phyloP scores from a whole-genome alignment of 2,329 filamentous ascomycete genomes.

The Drechslera avenae region DNA sequence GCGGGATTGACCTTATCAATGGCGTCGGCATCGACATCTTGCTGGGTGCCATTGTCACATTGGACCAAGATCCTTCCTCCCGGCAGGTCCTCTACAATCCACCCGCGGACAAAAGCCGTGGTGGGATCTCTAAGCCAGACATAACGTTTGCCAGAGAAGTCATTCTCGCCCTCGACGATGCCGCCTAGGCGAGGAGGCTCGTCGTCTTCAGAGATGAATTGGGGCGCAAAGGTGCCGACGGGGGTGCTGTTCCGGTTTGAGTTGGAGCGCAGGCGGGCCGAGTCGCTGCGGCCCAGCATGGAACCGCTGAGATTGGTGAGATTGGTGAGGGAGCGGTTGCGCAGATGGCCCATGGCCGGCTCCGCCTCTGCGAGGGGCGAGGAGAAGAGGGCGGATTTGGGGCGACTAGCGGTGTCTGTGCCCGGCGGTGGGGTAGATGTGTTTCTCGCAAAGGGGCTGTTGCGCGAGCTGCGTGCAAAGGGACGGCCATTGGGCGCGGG shows the following conservation, averaged over 20 bases:
- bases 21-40: constrained; percentile 81
- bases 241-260: constrained; percentile 69
- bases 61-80: constrained; percentile 78
- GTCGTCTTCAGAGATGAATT: constrained; percentile 87
- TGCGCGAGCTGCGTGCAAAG: constrained; percentile 66
- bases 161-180: constrained; percentile 89
- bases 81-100: constrained; percentile 81
- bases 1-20: constrained; percentile 99
- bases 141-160: constrained; percentile 98
- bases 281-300: constrained; percentile 43
- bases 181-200: constrained; percentile 64
- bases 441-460: constrained; percentile 76
- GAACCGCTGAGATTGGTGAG: constrained; percentile 55
- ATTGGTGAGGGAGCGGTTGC: constrained; percentile 68
- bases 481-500: constrained; percentile 67
- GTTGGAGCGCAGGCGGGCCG: constrained; percentile 56
- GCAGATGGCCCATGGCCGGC: constrained; percentile 61
- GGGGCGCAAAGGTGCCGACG: constrained; percentile 88
- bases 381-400: constrained; percentile 76
- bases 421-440: constrained; percentile 67
- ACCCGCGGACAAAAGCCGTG: constrained; percentile 87
- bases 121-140: constrained; percentile 93
- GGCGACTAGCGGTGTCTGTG: constrained; percentile 56
- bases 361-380: constrained; percentile 58
- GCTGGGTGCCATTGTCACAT: constrained; percentile 94